Conservation (phyloP, 169 alveolate genomes). For the Condylostoma magnum region DNA sequence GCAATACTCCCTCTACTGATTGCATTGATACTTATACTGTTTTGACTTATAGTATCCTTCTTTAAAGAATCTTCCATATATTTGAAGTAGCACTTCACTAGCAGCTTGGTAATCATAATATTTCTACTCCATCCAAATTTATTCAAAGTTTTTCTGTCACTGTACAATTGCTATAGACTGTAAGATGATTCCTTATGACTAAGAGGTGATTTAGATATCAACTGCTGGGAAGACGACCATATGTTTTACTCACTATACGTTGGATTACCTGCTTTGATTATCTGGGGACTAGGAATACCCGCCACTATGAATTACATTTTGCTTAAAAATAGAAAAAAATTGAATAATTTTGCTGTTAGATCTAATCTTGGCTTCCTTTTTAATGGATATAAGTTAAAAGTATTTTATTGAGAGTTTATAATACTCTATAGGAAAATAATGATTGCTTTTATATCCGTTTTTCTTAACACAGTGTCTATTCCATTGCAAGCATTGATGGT, state of each 20-base stretch:
- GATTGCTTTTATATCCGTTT: conserved; percentile 33
- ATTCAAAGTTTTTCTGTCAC: conserved; percentile 33
- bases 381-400: conserved; percentile 35
- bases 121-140: conserved; percentile 49
- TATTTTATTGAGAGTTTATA: conserved; percentile 46
- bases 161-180: conserved; percentile 32
- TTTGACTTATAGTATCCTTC: neutral
- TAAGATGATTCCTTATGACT: conserved; percentile 15
- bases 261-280: conserved; percentile 36
- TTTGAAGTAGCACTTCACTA: neutral
- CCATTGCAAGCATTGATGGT: conserved; percentile 30
- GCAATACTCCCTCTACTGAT: neutral
- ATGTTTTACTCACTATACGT: conserved; percentile 29
- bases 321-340: neutral
- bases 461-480: neutral
- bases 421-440: conserved; percentile 33
- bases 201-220: neutral
- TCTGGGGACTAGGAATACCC: conserved; percentile 59
- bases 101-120: conserved; percentile 38
- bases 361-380: conserved; percentile 39
- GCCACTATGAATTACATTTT: conserved; percentile 12
- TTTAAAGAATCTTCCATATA: neutral
- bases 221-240: conserved; percentile 49
- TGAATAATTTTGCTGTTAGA: neutral
- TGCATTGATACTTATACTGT: neutral